Conservation (phyloP, 129 eudicot genomes). For the Pittosporum tobira region DNA sequence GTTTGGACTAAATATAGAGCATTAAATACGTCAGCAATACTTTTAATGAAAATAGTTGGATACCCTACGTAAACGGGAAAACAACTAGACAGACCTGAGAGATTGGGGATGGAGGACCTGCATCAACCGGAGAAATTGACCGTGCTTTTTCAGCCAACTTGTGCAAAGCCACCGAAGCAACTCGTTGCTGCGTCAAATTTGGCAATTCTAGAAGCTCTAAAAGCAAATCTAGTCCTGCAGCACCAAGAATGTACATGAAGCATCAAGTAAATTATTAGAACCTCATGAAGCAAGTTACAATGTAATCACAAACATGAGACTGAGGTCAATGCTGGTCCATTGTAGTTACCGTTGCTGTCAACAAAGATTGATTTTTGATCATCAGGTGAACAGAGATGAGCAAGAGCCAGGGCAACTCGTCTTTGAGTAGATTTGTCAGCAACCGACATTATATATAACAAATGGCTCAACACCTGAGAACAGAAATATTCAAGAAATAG, state of each 20-base stretch:
- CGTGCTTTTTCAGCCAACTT: conserved; percentile 67
- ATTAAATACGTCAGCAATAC: neutral
- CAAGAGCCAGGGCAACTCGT: conserved; percentile 75
- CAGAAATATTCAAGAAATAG: neutral
- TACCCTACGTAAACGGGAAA: neutral
- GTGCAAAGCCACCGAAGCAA: conserved; percentile 59
- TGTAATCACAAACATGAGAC: neutral
- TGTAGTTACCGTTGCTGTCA: conserved; percentile 51
- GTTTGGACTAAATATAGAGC: no score
- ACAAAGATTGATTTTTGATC: conserved; percentile 60
- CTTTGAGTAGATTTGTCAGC: conserved; percentile 50
- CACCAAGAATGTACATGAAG: neutral
- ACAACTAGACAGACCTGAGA: conserved; percentile 43
- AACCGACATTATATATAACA: conserved; percentile 64
- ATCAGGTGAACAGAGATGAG: conserved; percentile 83
- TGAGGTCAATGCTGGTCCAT: neutral
- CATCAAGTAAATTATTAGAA: neutral
- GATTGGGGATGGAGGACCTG: conserved; percentile 83
- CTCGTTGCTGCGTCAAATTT: conserved; percentile 47
- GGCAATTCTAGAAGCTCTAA: conserved; percentile 63
- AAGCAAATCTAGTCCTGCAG: conserved; percentile 63
- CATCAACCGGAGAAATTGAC: conserved; percentile 59
- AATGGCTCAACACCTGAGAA: conserved; percentile 52
- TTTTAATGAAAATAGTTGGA: neutral
- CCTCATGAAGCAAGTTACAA: neutral